phyloP scores from a whole-genome alignment of 805 yeast genomes.

The Cyberlindnera misumaiensis region DNA sequence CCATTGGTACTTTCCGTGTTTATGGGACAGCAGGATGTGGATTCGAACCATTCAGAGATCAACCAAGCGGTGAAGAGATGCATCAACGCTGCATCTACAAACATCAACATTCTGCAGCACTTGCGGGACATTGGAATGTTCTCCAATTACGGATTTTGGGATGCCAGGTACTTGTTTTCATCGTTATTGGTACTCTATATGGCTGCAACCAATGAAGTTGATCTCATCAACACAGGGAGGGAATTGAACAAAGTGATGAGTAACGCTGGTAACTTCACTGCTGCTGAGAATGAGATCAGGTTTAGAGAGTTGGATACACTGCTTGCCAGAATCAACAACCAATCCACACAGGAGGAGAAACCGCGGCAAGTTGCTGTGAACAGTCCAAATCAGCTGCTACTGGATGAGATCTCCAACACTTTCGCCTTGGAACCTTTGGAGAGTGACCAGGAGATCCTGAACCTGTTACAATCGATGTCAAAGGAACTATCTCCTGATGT shows the following conservation, averaged over 20 bases:
- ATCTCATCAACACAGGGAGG: slow-evolving; percentile 18
- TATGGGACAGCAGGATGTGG: slow-evolving; percentile 21
- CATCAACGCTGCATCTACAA: slow-evolving; percentile 27
- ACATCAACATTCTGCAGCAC: slow-evolving; percentile 24
- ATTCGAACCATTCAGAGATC: slow-evolving; percentile 16
- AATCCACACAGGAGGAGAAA: slow-evolving; percentile 1
- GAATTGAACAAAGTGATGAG: slow-evolving; percentile 22
- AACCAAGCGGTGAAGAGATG: slow-evolving; percentile 25
- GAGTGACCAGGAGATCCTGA: slow-evolving; percentile 3
- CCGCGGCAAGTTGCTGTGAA: slow-evolving; percentile 1
- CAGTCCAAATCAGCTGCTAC: slow-evolving; percentile 14
- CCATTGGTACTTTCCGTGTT: slow-evolving; percentile 30
- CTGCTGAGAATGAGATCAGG: slow-evolving; percentile 25
- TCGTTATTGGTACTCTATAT: slow-evolving; percentile 27
- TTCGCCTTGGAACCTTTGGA: slow-evolving; percentile 10
- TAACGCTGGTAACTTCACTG: slow-evolving; percentile 26
- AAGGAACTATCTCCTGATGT: slow-evolving; percentile 16
- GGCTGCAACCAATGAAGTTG: slow-evolving; percentile 17
- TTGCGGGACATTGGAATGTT: slow-evolving; percentile 25
- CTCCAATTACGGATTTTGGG: slow-evolving; percentile 34
- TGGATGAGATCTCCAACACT: slow-evolving; percentile 17
- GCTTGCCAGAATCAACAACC: slow-evolving; percentile 12
- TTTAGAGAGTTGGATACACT: slow-evolving; percentile 21
- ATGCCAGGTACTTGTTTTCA: slow-evolving; percentile 32
- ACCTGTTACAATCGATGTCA: slow-evolving; percentile 15